phyloP scores from a whole-genome alignment of 73 alveolate species.

The Effrenium voratum region DNA sequence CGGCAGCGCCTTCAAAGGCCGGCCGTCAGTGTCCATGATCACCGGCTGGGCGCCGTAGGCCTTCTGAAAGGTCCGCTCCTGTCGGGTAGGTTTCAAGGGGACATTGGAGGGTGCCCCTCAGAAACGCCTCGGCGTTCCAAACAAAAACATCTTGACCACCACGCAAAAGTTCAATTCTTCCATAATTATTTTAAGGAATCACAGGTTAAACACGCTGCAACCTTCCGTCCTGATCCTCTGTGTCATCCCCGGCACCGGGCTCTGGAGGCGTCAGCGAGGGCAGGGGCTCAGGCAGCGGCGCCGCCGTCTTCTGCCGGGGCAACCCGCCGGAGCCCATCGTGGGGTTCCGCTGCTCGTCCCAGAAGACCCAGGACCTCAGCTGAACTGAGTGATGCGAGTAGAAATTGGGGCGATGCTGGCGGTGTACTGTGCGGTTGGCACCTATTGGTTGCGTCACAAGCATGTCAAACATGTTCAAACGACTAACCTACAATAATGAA shows the following conservation, averaged over 20 bases:
- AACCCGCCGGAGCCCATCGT: background rate
- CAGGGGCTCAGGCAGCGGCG: constrained; percentile 46
- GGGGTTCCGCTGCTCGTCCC: constrained; percentile 65
- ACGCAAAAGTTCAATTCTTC: too few species aligned
- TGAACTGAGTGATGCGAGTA: too few species aligned
- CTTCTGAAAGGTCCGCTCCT: constrained; percentile 44
- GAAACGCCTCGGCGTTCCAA: too few species aligned
- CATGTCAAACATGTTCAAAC: too few species aligned
- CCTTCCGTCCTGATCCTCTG: constrained; percentile 30
- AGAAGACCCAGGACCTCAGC: constrained; percentile 84
- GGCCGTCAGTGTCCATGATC: constrained; percentile 72
- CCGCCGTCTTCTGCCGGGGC: constrained; percentile 34
- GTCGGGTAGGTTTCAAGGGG: too few species aligned
- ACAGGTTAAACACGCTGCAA: background rate
- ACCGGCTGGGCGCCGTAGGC: constrained; percentile 57
- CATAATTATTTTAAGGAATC: too few species aligned
- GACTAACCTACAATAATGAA: too few species aligned
- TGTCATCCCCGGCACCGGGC: constrained; percentile 27
- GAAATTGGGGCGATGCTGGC: too few species aligned
- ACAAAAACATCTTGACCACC: too few species aligned
- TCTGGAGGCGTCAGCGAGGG: constrained; percentile 68
- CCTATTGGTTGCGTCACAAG: too few species aligned
- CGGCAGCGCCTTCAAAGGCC: constrained; percentile 36
- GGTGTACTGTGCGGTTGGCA: too few species aligned
- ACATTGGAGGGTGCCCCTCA: too few species aligned